A percentile compares a stretch with the other conserved stretches of the same genome.
Conservation (phyloP, 176 grass and related monocot species). For the Saccharum spontaneum region DNA sequence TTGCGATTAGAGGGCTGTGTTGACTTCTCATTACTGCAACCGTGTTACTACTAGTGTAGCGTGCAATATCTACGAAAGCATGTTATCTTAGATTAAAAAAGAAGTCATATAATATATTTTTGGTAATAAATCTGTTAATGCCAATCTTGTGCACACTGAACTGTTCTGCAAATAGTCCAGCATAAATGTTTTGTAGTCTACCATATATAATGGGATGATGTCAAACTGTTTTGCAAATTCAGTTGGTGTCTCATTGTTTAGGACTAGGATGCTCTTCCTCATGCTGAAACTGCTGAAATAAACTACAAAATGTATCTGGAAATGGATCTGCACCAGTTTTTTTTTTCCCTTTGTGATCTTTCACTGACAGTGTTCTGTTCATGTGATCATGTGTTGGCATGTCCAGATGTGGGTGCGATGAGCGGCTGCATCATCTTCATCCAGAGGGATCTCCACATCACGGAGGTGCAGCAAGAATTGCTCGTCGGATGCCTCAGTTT, state of each 20-base stretch:
- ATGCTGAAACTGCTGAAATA: not conserved
- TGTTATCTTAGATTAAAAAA: no score
- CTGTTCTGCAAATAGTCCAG: not conserved
- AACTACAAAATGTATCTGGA: not conserved
- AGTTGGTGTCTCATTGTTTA: no score
- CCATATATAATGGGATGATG: not conserved
- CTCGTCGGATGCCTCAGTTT: conserved; percentile 75
- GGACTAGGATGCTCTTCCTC: no score
- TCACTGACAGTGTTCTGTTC: not conserved
- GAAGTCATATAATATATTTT: not conserved
- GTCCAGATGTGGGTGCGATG: conserved; percentile 72
- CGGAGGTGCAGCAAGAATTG: conserved; percentile 24
- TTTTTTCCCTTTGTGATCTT: not conserved
- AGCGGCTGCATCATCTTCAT: conserved; percentile 84
- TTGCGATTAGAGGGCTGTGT: not conserved
- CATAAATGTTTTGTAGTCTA: not conserved
- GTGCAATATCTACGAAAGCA: no score
- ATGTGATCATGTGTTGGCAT: not conserved
- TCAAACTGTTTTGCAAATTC: not conserved
- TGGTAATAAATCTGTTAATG: not conserved
- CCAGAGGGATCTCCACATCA: conserved; percentile 45
- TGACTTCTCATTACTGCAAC: no score
- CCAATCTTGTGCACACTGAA: not conserved
- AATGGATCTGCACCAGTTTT: not conserved
- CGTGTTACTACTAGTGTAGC: no score